Evolutionary conservation across 2,329 filamentous ascomycete species (phyloP).

Genomic region (Diaporthe citri): DNA sequence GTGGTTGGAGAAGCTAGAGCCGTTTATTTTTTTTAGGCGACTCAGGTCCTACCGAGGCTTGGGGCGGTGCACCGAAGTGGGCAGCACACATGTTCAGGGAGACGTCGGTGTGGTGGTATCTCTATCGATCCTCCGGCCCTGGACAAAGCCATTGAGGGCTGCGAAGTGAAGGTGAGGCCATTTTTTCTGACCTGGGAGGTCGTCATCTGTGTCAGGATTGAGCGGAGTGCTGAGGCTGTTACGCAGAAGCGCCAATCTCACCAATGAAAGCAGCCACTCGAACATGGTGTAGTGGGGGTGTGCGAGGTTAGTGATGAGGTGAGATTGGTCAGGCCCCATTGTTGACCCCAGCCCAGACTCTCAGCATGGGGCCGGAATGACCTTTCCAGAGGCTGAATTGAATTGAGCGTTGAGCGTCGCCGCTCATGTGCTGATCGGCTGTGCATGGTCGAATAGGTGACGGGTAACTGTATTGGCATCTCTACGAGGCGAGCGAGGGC

Average conservation of each 20-base stretch:
- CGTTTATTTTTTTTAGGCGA: conserved; percentile 25
- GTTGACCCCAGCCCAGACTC: neutral
- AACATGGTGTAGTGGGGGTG: conserved; percentile 20
- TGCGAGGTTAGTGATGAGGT: conserved; percentile 24
- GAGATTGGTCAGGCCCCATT: conserved; percentile 18
- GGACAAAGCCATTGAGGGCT: neutral
- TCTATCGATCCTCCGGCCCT: conserved; percentile 17
- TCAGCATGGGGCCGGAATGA: neutral
- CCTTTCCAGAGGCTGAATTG: neutral
- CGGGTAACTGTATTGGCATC: neutral
- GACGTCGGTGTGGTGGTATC: conserved; percentile 14
- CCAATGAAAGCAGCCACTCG: conserved; percentile 16
- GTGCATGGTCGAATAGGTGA: neutral
- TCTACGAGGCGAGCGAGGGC: neutral
- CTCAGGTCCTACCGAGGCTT: conserved; percentile 27
- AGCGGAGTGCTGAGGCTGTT: conserved; percentile 15
- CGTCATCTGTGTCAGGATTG: conserved; percentile 19
- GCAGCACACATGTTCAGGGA: conserved; percentile 1
- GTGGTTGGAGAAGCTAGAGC: conserved; percentile 24
- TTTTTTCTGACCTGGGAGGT: neutral
- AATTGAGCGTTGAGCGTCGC: neutral
- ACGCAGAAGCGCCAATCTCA: conserved; percentile 9
- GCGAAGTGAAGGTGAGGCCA: conserved; percentile 12
- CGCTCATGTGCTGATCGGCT: neutral
- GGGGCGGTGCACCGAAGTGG: conserved; percentile 7